Conservation (phyloP, 2,329 filamentous ascomycete genomes). For the Botrytis paeoniae region DNA sequence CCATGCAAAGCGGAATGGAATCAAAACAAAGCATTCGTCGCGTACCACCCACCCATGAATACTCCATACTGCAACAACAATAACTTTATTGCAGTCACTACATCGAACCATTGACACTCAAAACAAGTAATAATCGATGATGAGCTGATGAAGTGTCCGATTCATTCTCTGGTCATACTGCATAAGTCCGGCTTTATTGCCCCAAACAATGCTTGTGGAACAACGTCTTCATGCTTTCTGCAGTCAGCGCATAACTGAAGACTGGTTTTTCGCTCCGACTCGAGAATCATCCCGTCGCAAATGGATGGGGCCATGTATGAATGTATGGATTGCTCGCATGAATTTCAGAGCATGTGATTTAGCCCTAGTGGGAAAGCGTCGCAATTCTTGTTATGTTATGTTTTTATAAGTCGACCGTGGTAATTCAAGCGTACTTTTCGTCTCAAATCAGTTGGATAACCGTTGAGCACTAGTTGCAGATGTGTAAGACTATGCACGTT, state of each 20-base stretch:
- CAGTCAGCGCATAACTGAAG: slow-evolving; percentile 4
- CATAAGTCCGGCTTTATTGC: slow-evolving; percentile 1
- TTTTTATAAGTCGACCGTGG: neutral
- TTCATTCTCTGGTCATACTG: neutral
- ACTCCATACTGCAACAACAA: neutral
- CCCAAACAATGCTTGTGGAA: neutral
- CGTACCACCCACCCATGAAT: neutral
- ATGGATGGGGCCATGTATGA: neutral
- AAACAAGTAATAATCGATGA: neutral
- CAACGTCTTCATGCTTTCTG: slow-evolving; percentile 6
- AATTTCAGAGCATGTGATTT: slow-evolving; percentile 3
- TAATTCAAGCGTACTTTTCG: neutral
- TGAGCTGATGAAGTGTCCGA: neutral
- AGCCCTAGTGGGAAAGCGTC: neutral
- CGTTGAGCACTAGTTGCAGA: neutral
- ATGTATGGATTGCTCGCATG: neutral
- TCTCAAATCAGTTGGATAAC: neutral
- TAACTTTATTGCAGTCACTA: neutral
- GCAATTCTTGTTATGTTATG: neutral
- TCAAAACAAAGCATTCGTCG: neutral
- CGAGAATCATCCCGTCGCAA: neutral
- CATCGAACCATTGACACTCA: neutral
- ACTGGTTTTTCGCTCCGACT: neutral
- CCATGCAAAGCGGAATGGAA: neutral
- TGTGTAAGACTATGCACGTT: neutral